phyloP scores from a whole-genome alignment of 2,329 filamentous ascomycete genomes.

The Incumbomyces lentus region DNA sequence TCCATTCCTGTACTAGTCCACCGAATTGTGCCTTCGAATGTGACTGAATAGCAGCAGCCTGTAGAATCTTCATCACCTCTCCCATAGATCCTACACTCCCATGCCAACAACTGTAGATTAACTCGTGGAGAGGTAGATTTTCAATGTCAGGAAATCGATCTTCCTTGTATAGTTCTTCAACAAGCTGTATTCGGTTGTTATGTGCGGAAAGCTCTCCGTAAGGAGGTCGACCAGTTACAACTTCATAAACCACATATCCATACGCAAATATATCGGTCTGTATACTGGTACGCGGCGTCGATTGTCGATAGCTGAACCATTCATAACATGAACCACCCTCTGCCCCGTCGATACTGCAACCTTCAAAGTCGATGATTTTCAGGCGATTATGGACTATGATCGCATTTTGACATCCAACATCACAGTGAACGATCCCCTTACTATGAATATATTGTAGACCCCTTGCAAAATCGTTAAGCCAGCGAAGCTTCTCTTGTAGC shows the following conservation, averaged over 20 bases:
- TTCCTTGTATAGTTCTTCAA: no score
- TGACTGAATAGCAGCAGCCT: no score
- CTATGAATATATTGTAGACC: neutral
- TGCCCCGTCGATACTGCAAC: conserved; percentile 1
- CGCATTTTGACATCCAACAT: conserved; percentile 5
- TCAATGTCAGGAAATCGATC: no score
- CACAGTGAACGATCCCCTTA: conserved; percentile 5
- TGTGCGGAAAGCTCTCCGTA: conserved; percentile 7
- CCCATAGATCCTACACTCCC: no score
- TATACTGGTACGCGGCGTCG: neutral
- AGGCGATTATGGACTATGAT: conserved; percentile 2
- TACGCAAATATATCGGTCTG: conserved; percentile 7
- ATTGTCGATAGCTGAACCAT: conserved; percentile 4
- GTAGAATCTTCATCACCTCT: no score
- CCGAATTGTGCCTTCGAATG: no score
- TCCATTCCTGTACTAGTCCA: no score
- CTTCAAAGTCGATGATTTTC: conserved; percentile 5
- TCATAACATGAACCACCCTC: conserved; percentile 2
- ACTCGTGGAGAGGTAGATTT: no score
- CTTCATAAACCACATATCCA: conserved; percentile 7
- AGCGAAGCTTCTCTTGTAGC: no score
- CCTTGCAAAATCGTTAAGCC: no score
- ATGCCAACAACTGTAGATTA: no score
- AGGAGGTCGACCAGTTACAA: neutral
- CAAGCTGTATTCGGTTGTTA: neutral